Conservation (phyloP, 176 grass and related monocot species). For the Phoenix dactylifera region DNA sequence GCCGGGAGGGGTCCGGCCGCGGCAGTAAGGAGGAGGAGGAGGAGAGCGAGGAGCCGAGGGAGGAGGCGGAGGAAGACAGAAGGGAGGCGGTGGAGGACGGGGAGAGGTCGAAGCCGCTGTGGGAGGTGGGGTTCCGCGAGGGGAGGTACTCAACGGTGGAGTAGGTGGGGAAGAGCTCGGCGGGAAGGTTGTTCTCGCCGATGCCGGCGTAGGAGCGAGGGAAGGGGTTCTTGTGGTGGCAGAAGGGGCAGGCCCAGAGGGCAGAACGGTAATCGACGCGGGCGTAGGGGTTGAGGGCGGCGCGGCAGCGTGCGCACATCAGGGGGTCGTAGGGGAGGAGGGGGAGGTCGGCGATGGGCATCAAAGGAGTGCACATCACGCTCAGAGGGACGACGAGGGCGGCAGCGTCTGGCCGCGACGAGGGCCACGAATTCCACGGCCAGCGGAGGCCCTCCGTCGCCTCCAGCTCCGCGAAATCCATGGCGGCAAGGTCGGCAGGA, state of each 20-base stretch:
- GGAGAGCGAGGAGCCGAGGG: neutral
- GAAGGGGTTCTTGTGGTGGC: slow-evolving; percentile 54
- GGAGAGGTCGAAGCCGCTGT: neutral
- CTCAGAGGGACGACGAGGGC: slow-evolving; percentile 77
- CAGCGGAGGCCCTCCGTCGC: slow-evolving; percentile 88
- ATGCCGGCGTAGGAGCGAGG: slow-evolving; percentile 43
- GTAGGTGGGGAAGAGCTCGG: slow-evolving; percentile 97
- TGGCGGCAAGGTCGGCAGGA: slow-evolving; percentile 8
- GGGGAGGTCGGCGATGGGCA: slow-evolving; percentile 52
- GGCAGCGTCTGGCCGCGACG: slow-evolving; percentile 50
- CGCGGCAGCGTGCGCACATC: slow-evolving; percentile 52
- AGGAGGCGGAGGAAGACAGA: neutral
- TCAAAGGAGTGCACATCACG: slow-evolving; percentile 80
- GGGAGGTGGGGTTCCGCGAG: slow-evolving; percentile 31
- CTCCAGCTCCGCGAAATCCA: slow-evolving; percentile 98
- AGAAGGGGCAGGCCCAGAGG: slow-evolving; percentile 83
- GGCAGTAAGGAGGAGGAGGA: slow-evolving; percentile 1
- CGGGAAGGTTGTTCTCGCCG: slow-evolving; percentile 64
- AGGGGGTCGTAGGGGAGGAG: slow-evolving; percentile 72
- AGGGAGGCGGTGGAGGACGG: neutral
- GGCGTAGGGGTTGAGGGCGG: slow-evolving; percentile 80
- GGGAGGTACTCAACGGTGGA: slow-evolving; percentile 81
- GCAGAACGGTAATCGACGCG: slow-evolving; percentile 55
- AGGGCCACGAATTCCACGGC: slow-evolving; percentile 92
- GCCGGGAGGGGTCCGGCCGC: neutral